Percentiles rank a stretch among this genome's conserved stretches.
These are phyloP conservation scores for Colletotrichum liriopes DNA, from an alignment of 2,329 filamentous ascomycete species.

Conservation along the genomic window DNA sequence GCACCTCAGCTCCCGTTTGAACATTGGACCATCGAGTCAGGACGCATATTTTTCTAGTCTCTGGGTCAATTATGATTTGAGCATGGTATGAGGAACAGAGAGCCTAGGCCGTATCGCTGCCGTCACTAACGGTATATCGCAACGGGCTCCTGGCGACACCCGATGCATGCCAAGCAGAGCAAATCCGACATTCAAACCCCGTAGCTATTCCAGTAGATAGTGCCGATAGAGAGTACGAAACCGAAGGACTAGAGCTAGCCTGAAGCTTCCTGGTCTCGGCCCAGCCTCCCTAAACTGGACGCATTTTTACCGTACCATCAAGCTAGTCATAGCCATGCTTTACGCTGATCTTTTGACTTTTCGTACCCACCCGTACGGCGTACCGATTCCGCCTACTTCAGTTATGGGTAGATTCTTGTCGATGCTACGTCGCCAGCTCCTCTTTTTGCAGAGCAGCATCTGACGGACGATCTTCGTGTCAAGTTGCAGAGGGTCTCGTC, in stretches of 20 bases:
- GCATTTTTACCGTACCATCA: background rate
- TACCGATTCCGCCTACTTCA: background rate
- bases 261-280: background rate
- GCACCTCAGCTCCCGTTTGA: background rate
- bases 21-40: background rate
- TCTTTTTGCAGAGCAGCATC: background rate
- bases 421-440: background rate
- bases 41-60: background rate
- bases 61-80: background rate
- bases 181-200: background rate
- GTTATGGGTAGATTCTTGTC: background rate
- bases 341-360: background rate
- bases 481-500: slow-evolving; percentile 33
- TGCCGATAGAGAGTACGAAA: background rate
- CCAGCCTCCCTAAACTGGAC: no score
- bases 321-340: background rate
- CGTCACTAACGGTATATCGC: background rate
- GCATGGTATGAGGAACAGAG: background rate
- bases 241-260: background rate
- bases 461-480: slow-evolving; percentile 26
- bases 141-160: background rate
- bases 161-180: background rate
- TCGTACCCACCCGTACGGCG: background rate
- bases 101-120: background rate
- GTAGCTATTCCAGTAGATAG: background rate